Percentiles rank a stretch among this genome's conserved stretches.
Conservation (phyloP, 106 monocot genomes). For the Dioscorea dumetorum region DNA sequence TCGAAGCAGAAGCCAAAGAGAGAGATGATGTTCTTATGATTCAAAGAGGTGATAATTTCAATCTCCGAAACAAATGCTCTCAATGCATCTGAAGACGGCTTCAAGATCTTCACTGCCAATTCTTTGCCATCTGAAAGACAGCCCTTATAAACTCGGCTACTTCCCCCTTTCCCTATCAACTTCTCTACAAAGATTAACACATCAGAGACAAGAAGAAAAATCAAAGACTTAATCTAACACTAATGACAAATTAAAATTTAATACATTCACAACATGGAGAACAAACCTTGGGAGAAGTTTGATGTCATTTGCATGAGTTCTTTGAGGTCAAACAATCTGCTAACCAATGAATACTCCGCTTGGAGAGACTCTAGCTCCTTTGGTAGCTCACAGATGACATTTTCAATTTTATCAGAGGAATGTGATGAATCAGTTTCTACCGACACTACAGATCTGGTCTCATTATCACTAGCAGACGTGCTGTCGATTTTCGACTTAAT, state of each 20-base stretch:
- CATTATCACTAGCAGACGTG: constrained; percentile 10
- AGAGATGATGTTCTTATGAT: constrained; percentile 64
- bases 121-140: constrained; percentile 34
- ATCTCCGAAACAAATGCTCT: constrained; percentile 58
- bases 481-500: constrained; percentile 12
- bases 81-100: constrained; percentile 38
- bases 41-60: constrained; percentile 57
- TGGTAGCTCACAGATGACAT: constrained; percentile 20
- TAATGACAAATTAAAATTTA: background rate
- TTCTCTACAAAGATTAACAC: constrained; percentile 23
- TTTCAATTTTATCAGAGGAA: background rate
- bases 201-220: background rate
- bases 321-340: constrained; percentile 50
- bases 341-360: constrained; percentile 50
- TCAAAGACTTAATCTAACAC: background rate
- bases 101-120: constrained; percentile 65
- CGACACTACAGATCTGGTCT: constrained; percentile 4
- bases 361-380: constrained; percentile 35
- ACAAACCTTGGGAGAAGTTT: constrained; percentile 55
- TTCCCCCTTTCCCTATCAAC: constrained; percentile 74
- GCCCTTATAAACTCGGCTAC: constrained; percentile 63
- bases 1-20: constrained; percentile 71
- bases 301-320: constrained; percentile 56
- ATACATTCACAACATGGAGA: too few species aligned
- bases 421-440: constrained; percentile 1